phyloP scores from a whole-genome alignment of 2,329 filamentous ascomycete genomes.

The Alternaria arbusti region DNA sequence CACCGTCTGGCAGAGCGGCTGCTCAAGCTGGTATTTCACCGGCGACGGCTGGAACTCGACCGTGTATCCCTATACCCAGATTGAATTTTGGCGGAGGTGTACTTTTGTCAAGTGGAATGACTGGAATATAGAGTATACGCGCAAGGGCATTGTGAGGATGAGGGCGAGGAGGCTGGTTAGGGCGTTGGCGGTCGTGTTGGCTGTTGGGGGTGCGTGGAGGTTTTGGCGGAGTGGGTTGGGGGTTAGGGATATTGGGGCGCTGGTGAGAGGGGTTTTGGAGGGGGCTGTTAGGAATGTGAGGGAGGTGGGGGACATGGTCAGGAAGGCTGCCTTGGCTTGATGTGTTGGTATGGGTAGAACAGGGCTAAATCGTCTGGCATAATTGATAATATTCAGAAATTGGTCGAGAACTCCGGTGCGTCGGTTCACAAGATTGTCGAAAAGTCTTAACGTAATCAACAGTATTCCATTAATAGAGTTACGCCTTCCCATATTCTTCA shows the following conservation, averaged over 20 bases:
- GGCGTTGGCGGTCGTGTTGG: conserved; percentile 25
- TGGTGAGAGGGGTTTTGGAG: conserved; percentile 18
- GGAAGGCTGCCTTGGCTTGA: conserved; percentile 1
- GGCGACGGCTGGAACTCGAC: conserved; percentile 81
- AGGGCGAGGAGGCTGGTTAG: conserved; percentile 23
- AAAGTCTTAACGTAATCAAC: no score
- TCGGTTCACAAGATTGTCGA: no score
- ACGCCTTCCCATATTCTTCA: no score
- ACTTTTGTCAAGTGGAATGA: conserved; percentile 62
- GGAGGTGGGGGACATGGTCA: conserved; percentile 8
- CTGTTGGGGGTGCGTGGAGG: conserved; percentile 33
- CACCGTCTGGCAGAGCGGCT: conserved; percentile 60
- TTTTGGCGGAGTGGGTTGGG: conserved; percentile 31
- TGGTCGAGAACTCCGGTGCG: no score
- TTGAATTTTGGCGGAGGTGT: conserved; percentile 59
- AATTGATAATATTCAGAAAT: no score
- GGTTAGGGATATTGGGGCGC: conserved; percentile 25
- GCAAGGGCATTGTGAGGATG: conserved; percentile 52
- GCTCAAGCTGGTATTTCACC: conserved; percentile 70
- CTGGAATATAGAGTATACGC: conserved; percentile 60
- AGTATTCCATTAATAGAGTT: no score
- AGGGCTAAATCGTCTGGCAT: no score
- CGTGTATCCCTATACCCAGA: conserved; percentile 64
- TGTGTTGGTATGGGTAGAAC: neutral
- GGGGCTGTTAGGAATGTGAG: conserved; percentile 8